phyloP scores from a whole-genome alignment of 495 filamentous ascomycete genomes.

The Aspergillus leporis region DNA sequence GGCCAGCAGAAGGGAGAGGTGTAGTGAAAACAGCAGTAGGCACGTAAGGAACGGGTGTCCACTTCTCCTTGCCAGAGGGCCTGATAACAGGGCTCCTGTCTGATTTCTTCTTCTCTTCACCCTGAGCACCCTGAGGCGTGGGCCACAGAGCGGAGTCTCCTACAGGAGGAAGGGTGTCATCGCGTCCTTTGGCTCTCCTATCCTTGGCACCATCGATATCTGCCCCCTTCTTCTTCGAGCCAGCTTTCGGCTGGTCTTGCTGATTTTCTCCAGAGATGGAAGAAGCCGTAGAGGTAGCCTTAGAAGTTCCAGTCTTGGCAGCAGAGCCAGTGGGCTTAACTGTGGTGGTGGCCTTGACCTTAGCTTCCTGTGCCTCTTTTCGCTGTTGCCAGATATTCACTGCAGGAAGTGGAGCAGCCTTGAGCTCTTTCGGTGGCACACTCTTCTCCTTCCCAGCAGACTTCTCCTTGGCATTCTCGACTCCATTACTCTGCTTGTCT shows the following conservation, averaged over 20 bases:
- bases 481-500: slow-evolving; percentile 33
- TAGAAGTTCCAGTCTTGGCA: slow-evolving; percentile 32
- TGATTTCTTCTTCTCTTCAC: slow-evolving; percentile 72
- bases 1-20: slow-evolving; percentile 63
- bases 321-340: slow-evolving; percentile 25
- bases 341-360: slow-evolving; percentile 54
- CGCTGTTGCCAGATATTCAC: slow-evolving; percentile 87
- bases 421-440: slow-evolving; percentile 62
- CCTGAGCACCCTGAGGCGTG: slow-evolving; percentile 77
- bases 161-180: slow-evolving; percentile 57
- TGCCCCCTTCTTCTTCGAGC: slow-evolving; percentile 46
- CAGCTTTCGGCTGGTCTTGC: slow-evolving; percentile 46
- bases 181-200: slow-evolving; percentile 43
- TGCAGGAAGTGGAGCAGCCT: slow-evolving; percentile 75
- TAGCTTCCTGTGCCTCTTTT: slow-evolving; percentile 66
- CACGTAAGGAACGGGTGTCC: slow-evolving; percentile 70
- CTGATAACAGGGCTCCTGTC: slow-evolving; percentile 55
- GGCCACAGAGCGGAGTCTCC: slow-evolving; percentile 84
- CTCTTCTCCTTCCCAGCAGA: slow-evolving; percentile 49
- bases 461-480: slow-evolving; percentile 41
- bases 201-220: slow-evolving; percentile 39
- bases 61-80: slow-evolving; percentile 67
- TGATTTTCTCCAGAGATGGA: slow-evolving; percentile 35
- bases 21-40: slow-evolving; percentile 84
- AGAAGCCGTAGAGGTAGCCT: slow-evolving; percentile 34